These are phyloP conservation scores for Symmetrospora coprosmae DNA, from an alignment of 768 basidiomycete genomes.

Conservation along the genomic window DNA sequence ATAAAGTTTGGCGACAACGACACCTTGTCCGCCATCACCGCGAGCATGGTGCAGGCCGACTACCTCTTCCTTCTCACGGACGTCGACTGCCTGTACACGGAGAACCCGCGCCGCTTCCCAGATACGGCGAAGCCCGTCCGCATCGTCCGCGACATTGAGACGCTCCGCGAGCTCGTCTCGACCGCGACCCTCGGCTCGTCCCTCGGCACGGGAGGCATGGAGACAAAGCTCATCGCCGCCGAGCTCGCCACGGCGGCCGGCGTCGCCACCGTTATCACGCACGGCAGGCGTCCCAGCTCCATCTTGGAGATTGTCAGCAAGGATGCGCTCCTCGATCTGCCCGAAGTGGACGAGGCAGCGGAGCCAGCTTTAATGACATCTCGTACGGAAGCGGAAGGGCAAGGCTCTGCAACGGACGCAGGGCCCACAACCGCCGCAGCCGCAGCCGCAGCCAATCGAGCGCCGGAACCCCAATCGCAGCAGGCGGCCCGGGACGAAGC, in stretches of 20 bases:
- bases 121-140: conserved; percentile 52
- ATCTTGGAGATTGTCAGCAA: conserved; percentile 59
- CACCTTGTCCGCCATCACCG: conserved; percentile 89
- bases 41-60: conserved; percentile 94
- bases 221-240: conserved; percentile 94
- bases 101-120: conserved; percentile 56
- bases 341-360: neutral
- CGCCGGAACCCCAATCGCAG: neutral
- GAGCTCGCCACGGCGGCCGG: conserved; percentile 94
- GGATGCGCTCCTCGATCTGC: conserved; percentile 12
- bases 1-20: conserved; percentile 99
- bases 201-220: conserved; percentile 96
- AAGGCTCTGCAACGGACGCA: neutral
- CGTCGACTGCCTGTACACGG: conserved; percentile 86
- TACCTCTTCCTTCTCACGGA: conserved; percentile 93
- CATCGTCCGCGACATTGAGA: conserved; percentile 65
- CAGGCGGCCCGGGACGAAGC: conserved; percentile 28
- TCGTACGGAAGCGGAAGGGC: neutral
- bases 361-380: neutral
- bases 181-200: conserved; percentile 81
- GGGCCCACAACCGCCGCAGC: neutral
- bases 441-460: neutral
- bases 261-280: conserved; percentile 76
- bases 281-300: conserved; percentile 60
- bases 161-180: conserved; percentile 72